These are phyloP conservation scores for Rhytidiadelphus loreus DNA, from an alignment of 225 moss, liverwort and hornwort genomes.

Conservation along the genomic window DNA sequence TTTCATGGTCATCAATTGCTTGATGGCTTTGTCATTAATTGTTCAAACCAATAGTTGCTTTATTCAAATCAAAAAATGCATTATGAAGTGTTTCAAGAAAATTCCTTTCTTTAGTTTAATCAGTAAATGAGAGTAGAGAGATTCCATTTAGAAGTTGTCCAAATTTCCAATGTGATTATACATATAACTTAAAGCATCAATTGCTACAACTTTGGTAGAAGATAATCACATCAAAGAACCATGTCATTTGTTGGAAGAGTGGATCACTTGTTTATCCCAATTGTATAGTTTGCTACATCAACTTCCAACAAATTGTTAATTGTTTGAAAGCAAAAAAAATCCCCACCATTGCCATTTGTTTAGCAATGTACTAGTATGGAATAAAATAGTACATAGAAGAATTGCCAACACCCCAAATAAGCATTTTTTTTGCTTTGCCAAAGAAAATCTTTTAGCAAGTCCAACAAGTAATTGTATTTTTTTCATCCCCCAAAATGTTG, in stretches of 20 bases:
- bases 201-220: fast-evolving
- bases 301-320: neutral
- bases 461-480: fast-evolving
- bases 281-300: fast-evolving
- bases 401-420: neutral
- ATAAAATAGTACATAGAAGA: neutral
- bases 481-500: neutral
- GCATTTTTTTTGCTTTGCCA: neutral
- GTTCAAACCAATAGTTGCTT: neutral
- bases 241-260: neutral
- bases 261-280: neutral
- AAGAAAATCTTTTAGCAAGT: fast-evolving
- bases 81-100: neutral
- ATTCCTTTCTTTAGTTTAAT: neutral
- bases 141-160: neutral
- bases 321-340: neutral
- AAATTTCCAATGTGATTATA: neutral
- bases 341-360: neutral
- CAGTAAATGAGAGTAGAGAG: too few species aligned
- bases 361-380: neutral
- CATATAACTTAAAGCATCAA: fast-evolving
- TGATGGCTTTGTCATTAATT: neutral
- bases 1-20: fast-evolving
- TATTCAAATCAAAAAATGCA: neutral
- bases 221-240: fast-evolving